Base-by-base conservation (phyloP, 1,139 yeast genomes). In the Saccharomycopsis hybrid region DNA sequence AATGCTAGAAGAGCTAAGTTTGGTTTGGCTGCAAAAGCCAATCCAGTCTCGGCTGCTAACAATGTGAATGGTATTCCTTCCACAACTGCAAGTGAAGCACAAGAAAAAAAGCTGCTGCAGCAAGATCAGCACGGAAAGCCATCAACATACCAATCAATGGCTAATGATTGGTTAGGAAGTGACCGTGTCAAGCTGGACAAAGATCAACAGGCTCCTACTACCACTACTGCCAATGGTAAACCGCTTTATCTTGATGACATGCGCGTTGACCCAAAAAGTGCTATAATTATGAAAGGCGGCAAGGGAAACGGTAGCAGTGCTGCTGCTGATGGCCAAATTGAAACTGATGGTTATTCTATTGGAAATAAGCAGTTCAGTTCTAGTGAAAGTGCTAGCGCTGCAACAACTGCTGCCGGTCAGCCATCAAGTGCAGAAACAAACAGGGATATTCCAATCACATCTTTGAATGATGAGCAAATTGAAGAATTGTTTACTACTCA, bases 381-480 rank as follows among this genome's bases (percentile, higher is more conserved):
- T 13, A 36, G 13, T 36, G 39, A 36, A 13, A 36, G 24, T n/a
- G 7, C 39, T 36, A 24, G 18, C 24, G 18, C 39, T 36, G 5
- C 7, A 9, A 8, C n/a, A 5, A 24, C 7, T 7, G 35, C 35
- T 31, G 35, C 7, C 7, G n/a, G n/a, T n/a, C n/a, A n/a, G n/a
- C n/a, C n/a, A n/a, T n/a, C n/a, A n/a, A 31, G 35, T 31, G 25
- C 40, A 7, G 43, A 33, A n/a, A 39, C 42, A 29, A 43, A 18
- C 36, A 36, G 39, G 25, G 46, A 41, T 25, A 66, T 75, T 44
- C 80, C 80, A 1, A 70, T 77, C 42, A 70, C 76, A 3, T 60
- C 73, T 1, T 63, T 80, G 43, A 72, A 70, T 50, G 80, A 77
- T 49, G 66, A 65, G 18, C 76, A 73, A 1, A 69, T 76, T 9